Conservation (phyloP, 2,329 filamentous ascomycete species). For the Coniochaeta sp. region DNA sequence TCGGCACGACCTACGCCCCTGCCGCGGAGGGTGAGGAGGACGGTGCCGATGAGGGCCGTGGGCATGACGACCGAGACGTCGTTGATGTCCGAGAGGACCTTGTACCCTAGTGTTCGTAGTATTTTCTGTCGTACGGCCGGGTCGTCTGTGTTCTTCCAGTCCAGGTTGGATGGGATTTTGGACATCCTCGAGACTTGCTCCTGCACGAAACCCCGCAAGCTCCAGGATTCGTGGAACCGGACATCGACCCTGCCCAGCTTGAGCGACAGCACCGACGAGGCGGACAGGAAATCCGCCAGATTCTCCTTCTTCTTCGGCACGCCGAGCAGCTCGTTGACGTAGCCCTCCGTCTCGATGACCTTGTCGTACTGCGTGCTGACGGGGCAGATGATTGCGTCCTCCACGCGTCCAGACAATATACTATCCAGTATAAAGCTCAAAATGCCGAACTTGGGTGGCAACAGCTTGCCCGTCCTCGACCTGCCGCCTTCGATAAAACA, state of each 20-base stretch:
- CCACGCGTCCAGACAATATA: slow-evolving; percentile 76
- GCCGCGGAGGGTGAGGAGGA: slow-evolving; percentile 83
- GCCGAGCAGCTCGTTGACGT: slow-evolving; percentile 88
- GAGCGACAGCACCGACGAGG: slow-evolving; percentile 79
- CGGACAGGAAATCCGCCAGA: slow-evolving; percentile 77
- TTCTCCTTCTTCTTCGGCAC: slow-evolving; percentile 96
- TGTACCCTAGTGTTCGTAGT: slow-evolving; percentile 81
- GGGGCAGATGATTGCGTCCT: slow-evolving; percentile 89
- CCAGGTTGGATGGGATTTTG: slow-evolving; percentile 40
- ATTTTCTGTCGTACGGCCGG: slow-evolving; percentile 60
- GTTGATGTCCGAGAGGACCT: slow-evolving; percentile 90
- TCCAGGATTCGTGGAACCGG: slow-evolving; percentile 95
- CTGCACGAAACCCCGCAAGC: slow-evolving; percentile 71
- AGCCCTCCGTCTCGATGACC: slow-evolving; percentile 95
- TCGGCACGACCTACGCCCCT: slow-evolving; percentile 86
- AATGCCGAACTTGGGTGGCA: slow-evolving; percentile 94
- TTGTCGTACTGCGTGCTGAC: slow-evolving; percentile 99
- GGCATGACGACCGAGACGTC: slow-evolving; percentile 97
- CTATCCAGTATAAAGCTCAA: slow-evolving; percentile 87
- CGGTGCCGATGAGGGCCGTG: slow-evolving; percentile 89
- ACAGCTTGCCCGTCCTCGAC: slow-evolving; percentile 85
- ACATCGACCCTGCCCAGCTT: slow-evolving; percentile 90
- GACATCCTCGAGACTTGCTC: slow-evolving; percentile 61
- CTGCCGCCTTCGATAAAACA: slow-evolving; percentile 96
- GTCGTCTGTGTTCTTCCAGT: slow-evolving; percentile 39